phyloP scores from a whole-genome alignment of 768 basidiomycete species.

The Pleurotus tuber-regium region DNA sequence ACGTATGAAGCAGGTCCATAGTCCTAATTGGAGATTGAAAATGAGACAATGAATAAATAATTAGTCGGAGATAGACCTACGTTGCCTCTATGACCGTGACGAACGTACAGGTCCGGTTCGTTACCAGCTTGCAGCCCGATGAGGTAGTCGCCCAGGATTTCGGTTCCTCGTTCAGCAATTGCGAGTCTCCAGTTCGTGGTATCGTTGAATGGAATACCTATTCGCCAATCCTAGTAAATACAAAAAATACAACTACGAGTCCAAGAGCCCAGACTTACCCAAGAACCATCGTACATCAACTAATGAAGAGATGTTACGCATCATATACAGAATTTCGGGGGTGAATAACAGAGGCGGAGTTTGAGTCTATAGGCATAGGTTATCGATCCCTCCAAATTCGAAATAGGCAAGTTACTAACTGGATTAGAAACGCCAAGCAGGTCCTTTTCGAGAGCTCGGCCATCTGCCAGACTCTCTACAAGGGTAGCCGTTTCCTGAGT shows the following conservation, averaged over 20 bases:
- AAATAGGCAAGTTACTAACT: constrained; percentile 18
- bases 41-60: constrained; percentile 60
- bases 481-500: constrained; percentile 54
- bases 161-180: constrained; percentile 57
- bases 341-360: constrained; percentile 60
- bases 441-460: constrained; percentile 42
- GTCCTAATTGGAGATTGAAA: constrained; percentile 10
- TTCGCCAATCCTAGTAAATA: not conserved
- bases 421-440: constrained; percentile 25
- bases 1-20: constrained; percentile 49
- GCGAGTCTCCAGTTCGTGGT: constrained; percentile 47
- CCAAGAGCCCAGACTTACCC: constrained; percentile 26
- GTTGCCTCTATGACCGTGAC: not conserved
- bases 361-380: not conserved
- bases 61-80: constrained; percentile 46
- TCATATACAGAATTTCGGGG: constrained; percentile 62
- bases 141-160: constrained; percentile 61
- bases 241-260: not conserved
- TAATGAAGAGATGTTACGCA: constrained; percentile 55
- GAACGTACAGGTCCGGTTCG: constrained; percentile 72
- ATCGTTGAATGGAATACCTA: constrained; percentile 65
- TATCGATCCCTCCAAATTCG: not conserved
- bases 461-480: constrained; percentile 38
- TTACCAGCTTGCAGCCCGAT: constrained; percentile 74
- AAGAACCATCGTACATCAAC: constrained; percentile 68